These are phyloP conservation scores for Kodamaea nitidulidarum DNA, from an alignment of 805 yeast species.

Conservation along the genomic window DNA sequence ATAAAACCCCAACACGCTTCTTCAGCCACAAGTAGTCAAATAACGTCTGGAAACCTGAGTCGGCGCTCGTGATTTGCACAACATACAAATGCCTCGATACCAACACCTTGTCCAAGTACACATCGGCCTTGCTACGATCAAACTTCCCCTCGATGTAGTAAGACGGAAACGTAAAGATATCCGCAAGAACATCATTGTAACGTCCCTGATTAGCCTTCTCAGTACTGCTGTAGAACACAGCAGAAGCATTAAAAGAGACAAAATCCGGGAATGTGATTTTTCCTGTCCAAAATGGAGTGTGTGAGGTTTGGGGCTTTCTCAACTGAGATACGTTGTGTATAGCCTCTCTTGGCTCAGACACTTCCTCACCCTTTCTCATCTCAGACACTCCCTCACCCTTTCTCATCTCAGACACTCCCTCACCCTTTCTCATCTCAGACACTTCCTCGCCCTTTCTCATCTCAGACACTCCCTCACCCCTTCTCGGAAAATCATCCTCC, in stretches of 20 bases:
- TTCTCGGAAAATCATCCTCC: not conserved
- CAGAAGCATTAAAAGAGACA: constrained; percentile 38
- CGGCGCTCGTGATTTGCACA: constrained; percentile 36
- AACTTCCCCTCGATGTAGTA: constrained; percentile 63
- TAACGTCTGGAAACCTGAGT: constrained; percentile 26
- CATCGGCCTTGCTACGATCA: constrained; percentile 49
- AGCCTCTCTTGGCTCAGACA: no score
- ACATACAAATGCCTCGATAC: constrained; percentile 51
- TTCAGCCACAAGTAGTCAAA: constrained; percentile 44
- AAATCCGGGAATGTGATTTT: constrained; percentile 47
- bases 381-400: not conserved
- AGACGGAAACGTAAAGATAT: constrained; percentile 24
- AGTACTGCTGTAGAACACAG: constrained; percentile 36
- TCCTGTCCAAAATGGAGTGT: constrained; percentile 54
- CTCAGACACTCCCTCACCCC: not conserved
- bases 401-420: no score
- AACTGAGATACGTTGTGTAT: no score
- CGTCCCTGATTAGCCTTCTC: constrained; percentile 17
- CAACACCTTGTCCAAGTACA: constrained; percentile 48
- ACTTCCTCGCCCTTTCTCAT: not conserved
- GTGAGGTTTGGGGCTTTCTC: no score
- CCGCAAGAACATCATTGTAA: constrained; percentile 24
- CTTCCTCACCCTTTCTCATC: not conserved
- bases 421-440: not conserved
- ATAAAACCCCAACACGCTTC: constrained; percentile 57